These are phyloP conservation scores for Exophiala sideris DNA, from an alignment of 2,329 filamentous ascomycete species.

Conservation along the genomic window DNA sequence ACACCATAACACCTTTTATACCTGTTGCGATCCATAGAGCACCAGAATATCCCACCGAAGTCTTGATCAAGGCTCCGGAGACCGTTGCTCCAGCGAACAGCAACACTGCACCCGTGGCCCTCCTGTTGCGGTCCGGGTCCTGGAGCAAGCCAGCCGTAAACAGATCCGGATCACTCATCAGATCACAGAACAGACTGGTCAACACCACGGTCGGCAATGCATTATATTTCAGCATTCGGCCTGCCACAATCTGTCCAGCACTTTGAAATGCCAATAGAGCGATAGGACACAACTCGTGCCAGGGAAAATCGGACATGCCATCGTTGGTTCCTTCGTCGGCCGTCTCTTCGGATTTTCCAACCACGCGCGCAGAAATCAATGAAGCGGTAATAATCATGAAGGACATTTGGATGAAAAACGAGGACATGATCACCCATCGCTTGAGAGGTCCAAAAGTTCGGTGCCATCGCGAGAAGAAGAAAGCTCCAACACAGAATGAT, in stretches of 20 bases:
- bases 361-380: conserved; percentile 26
- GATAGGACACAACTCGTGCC: conserved; percentile 33
- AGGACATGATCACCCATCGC: conserved; percentile 38
- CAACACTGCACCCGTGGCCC: conserved; percentile 34
- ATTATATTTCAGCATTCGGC: conserved; percentile 40
- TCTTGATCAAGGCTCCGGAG: conserved; percentile 41
- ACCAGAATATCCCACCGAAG: conserved; percentile 37
- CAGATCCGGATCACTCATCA: conserved; percentile 39
- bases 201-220: conserved; percentile 45
- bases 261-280: conserved; percentile 40
- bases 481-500: conserved; percentile 36
- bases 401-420: conserved; percentile 37
- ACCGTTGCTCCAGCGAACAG: conserved; percentile 40
- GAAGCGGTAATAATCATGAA: conserved; percentile 34
- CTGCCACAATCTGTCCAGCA: conserved; percentile 41
- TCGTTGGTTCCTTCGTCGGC: conserved; percentile 3
- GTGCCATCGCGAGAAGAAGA: conserved; percentile 37
- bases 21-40: conserved; percentile 42
- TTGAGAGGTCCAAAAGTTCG: conserved; percentile 35
- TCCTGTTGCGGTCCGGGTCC: conserved; percentile 40
- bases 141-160: conserved; percentile 32
- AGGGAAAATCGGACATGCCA: conserved; percentile 1
- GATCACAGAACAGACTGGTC: conserved; percentile 45
- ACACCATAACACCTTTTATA: conserved; percentile 37
- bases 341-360: conserved; percentile 33